A percentile compares a stretch with the other conserved stretches of the same genome.
Evolutionary conservation across 2,329 filamentous ascomycete genomes (phyloP).

Genomic region (Verticillium alfalfae): DNA sequence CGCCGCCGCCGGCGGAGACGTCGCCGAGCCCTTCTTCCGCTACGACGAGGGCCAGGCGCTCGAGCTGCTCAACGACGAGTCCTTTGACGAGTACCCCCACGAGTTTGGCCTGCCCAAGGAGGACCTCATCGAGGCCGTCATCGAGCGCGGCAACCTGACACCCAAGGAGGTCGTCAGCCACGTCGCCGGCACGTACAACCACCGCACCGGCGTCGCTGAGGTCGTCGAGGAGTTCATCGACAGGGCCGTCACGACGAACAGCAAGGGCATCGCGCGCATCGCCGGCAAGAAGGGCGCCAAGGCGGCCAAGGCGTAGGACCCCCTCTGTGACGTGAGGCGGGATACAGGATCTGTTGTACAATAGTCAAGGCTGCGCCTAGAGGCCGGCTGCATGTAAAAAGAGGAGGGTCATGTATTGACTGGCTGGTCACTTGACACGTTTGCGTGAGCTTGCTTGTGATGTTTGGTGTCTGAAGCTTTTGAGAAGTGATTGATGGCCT

Average conservation of each 20-base stretch:
- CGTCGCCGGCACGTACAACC: slow-evolving; percentile 53
- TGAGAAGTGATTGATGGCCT: too few relatives aligned
- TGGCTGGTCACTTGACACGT: neutral
- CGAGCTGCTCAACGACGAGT: slow-evolving; percentile 52
- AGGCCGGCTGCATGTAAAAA: neutral
- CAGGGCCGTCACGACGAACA: slow-evolving; percentile 48
- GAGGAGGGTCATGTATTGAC: neutral
- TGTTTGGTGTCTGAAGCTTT: too few relatives aligned
- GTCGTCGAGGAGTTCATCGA: slow-evolving; percentile 64
- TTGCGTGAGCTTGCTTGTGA: neutral
- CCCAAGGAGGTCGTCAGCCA: slow-evolving; percentile 55
- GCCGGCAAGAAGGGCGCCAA: neutral
- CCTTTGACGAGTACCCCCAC: slow-evolving; percentile 68
- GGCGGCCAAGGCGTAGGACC: neutral
- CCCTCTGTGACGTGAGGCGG: too few relatives aligned
- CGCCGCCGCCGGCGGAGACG: slow-evolving; percentile 36
- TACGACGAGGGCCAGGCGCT: slow-evolving; percentile 38
- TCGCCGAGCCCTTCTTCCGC: slow-evolving; percentile 66
- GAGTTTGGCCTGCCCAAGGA: slow-evolving; percentile 72
- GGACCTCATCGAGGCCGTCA: slow-evolving; percentile 43
- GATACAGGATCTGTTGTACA: neutral
- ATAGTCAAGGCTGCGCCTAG: neutral
- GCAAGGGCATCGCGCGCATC: neutral
- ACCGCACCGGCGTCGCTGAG: slow-evolving; percentile 64
- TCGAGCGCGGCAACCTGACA: slow-evolving; percentile 33